Conservation (phyloP, 2,329 filamentous ascomycete species). For the Xylaria sp. region DNA sequence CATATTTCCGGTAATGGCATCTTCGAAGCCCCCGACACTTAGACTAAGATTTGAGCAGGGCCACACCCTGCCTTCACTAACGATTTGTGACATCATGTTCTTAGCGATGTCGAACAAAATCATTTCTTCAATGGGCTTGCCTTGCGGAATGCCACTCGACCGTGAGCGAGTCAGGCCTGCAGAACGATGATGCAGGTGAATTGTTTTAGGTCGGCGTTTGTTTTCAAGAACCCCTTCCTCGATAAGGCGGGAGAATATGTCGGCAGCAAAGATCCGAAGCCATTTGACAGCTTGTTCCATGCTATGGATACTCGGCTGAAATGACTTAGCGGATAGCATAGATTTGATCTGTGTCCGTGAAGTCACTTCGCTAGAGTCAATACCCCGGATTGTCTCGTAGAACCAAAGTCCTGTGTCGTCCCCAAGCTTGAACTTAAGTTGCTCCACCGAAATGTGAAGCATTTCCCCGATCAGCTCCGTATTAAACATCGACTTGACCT, state of each 20-base stretch:
- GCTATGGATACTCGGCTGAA: conserved; percentile 80
- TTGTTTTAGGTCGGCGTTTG: conserved; percentile 81
- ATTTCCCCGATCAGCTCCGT: conserved; percentile 82
- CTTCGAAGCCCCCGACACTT: conserved; percentile 90
- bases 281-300: conserved; percentile 81
- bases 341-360: conserved; percentile 92
- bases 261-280: conserved; percentile 88
- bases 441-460: conserved; percentile 72
- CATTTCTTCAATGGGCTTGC: conserved; percentile 73
- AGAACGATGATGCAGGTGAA: conserved; percentile 83
- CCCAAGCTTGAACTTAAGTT: conserved; percentile 77
- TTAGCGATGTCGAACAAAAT: conserved; percentile 77
- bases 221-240: conserved; percentile 91
- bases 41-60: conserved; percentile 90
- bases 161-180: conserved; percentile 76
- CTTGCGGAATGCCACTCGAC: conserved; percentile 76
- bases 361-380: conserved; percentile 88
- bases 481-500: conserved; percentile 78
- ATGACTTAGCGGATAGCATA: conserved; percentile 96
- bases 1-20: conserved; percentile 81
- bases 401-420: conserved; percentile 88
- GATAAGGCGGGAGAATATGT: conserved; percentile 87
- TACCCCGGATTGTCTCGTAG: conserved; percentile 81
- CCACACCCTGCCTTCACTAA: conserved; percentile 80
- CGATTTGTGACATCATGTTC: conserved; percentile 76